These are phyloP conservation scores for Solanum pimpinellifolium DNA, from an alignment of 257 asterid genomes.

Conservation along the genomic window DNA sequence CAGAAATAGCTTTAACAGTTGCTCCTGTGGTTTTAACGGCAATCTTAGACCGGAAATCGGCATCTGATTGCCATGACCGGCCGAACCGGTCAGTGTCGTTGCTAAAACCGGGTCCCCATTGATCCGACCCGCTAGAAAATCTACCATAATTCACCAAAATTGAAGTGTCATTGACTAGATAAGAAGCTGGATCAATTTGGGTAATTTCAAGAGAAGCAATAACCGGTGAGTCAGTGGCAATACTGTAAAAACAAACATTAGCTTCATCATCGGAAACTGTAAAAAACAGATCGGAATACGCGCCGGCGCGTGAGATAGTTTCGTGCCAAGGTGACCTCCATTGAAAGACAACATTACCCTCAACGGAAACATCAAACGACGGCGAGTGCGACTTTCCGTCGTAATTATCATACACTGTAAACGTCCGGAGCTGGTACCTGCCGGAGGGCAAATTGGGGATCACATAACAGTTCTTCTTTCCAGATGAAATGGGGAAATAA, in stretches of 20 bases:
- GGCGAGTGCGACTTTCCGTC: constrained; percentile 77
- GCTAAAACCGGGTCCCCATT: constrained; percentile 92
- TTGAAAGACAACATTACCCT: constrained; percentile 75
- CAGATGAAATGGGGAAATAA: constrained; percentile 67
- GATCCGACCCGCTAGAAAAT: constrained; percentile 69
- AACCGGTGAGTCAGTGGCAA: constrained; percentile 91
- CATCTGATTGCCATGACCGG: constrained; percentile 75
- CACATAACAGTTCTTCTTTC: constrained; percentile 82
- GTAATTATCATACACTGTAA: constrained; percentile 83
- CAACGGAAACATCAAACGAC: constrained; percentile 84
- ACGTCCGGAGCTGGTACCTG: constrained; percentile 50
- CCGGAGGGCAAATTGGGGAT: constrained; percentile 25
- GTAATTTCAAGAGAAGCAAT: constrained; percentile 56
- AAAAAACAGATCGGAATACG: constrained; percentile 82
- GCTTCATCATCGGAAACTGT: constrained; percentile 20
- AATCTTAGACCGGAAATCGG: constrained; percentile 18
- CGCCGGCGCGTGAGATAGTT: constrained; percentile 52
- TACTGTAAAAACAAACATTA: constrained; percentile 83
- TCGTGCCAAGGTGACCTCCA: constrained; percentile 92
- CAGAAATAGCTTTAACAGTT: constrained; percentile 49
- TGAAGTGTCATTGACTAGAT: constrained; percentile 15
- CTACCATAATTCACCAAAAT: constrained; percentile 71
- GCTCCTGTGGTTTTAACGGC: constrained; percentile 21
- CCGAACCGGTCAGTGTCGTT: constrained; percentile 75
- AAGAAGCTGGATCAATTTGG: constrained; percentile 43